Evolutionary conservation across 2,329 filamentous ascomycete genomes (phyloP).

Genomic region (Penicillium psychrosexuale): DNA sequence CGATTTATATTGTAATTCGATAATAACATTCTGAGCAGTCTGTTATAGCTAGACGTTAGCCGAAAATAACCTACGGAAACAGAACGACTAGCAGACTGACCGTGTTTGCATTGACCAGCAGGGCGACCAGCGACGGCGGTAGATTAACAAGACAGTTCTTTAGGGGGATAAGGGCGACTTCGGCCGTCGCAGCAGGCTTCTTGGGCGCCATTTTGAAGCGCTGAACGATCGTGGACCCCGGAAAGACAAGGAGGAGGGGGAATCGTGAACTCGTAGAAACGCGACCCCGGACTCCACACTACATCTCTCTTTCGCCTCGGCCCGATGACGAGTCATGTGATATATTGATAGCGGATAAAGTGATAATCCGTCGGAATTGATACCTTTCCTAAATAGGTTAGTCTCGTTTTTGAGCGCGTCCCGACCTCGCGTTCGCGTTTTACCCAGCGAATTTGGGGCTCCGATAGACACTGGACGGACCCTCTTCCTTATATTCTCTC

Average conservation of each 20-base stretch:
- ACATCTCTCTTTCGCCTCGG: conserved; percentile 31
- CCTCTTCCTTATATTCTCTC: conserved; percentile 13
- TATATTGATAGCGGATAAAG: neutral
- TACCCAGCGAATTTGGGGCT: conserved; percentile 9
- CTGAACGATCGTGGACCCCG: conserved; percentile 11
- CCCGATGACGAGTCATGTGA: conserved; percentile 20
- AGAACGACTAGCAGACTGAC: conserved; percentile 51
- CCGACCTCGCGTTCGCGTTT: conserved; percentile 12
- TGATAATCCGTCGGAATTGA: neutral
- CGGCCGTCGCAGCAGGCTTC: conserved; percentile 65
- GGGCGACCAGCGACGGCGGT: conserved; percentile 74
- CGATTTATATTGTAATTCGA: conserved; percentile 79
- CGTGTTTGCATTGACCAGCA: conserved; percentile 86
- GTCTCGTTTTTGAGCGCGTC: conserved; percentile 16
- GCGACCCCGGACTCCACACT: conserved; percentile 23
- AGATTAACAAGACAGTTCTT: conserved; percentile 96
- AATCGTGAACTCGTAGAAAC: conserved; percentile 12
- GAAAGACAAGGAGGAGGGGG: conserved; percentile 13
- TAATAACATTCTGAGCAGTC: conserved; percentile 92
- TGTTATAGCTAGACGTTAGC: conserved; percentile 38
- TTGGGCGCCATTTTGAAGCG: conserved; percentile 43
- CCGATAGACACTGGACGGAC: conserved; percentile 9
- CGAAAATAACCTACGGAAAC: conserved; percentile 6
- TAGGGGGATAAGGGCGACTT: conserved; percentile 79
- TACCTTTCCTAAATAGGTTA: conserved; percentile 6